phyloP scores from a whole-genome alignment of 768 basidiomycete genomes.

The Hericium alpestre region DNA sequence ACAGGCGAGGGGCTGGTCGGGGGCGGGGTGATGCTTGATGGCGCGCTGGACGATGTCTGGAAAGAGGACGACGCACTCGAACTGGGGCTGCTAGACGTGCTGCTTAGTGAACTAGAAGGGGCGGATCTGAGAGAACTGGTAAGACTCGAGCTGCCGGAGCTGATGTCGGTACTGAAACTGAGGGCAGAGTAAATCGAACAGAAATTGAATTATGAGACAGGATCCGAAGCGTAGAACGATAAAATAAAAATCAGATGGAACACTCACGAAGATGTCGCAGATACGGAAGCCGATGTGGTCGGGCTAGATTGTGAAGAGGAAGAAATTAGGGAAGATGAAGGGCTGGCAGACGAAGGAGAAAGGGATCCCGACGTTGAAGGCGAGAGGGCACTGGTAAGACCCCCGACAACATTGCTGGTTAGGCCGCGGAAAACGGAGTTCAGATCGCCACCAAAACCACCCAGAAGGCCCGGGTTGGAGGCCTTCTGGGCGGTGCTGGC shows the following conservation, averaged over 20 bases:
- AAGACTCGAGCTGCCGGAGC: too few species aligned
- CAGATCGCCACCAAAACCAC: too few species aligned
- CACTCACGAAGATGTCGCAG: not conserved
- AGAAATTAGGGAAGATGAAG: constrained; percentile 7
- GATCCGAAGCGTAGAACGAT: not conserved
- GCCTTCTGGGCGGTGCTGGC: not conserved
- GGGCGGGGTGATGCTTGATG: not conserved
- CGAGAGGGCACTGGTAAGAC: constrained; percentile 3
- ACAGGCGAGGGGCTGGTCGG: not conserved
- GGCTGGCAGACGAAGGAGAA: constrained; percentile 13
- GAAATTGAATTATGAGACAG: not conserved
- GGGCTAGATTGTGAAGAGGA: constrained; percentile 15
- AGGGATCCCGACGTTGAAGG: not conserved
- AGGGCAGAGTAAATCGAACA: not conserved
- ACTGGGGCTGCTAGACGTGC: not conserved
- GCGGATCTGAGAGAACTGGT: not conserved
- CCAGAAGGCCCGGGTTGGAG: not conserved
- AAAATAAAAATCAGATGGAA: not conserved
- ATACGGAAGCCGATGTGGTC: not conserved
- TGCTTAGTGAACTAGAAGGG: not conserved
- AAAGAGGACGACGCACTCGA: constrained; percentile 1
- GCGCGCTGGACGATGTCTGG: not conserved
- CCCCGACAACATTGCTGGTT: constrained; percentile 12
- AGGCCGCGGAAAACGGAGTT: not conserved
- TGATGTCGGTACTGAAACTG: too few species aligned